Evolutionary conservation across 176 grass and related monocot species (phyloP), one percentile per base, ranked within the genome.

Genomic region (Bromus sterilis): DNA sequence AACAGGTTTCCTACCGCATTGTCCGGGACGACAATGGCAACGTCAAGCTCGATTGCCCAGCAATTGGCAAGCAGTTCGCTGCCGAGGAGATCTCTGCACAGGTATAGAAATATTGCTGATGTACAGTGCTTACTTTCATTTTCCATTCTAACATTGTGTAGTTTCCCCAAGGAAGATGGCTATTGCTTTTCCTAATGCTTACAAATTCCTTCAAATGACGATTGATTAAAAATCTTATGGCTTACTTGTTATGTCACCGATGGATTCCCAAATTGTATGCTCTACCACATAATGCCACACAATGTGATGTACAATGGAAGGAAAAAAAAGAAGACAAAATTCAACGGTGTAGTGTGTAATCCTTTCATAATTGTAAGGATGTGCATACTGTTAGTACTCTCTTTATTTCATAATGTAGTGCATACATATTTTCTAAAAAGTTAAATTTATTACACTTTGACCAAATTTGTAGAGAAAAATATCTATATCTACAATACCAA

Each of bases 81-180:
- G 90, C 89, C 0, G 93, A 95, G 76, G 90, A 92, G 69, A 90
- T 90, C 71, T 91, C 89, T 20, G 93, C 89, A 6, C 89, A 95
- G 93, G 93, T 91, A 67, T 66, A 32, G 0, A 20, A 24, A 41
- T 35, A 51, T 21, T 67, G 23, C 32, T 4, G 6, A 29, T 56
- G 13, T 41, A 24, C 66, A 16, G 62, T 26, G 12, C 7, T 40
- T 59, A 14, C 34, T 2, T 51, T 14, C 14, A 40, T 12, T 21
- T 37, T 78, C 23, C 3, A 4, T 71, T 53, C 6, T 78, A 55
- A 21, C 14, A 53, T 30, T 82, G 4, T 44, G n/a, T 15, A n/a
- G 15, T 65, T n/a, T 5, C 5, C 26, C 6, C 4, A 13, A 41
- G 4, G 4, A 62, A 35, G 3, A 29, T 60, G 30, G 4, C 69